Base-by-base conservation (phyloP, 176 grass and related monocot genomes). In the Luzula sylvatica region DNA sequence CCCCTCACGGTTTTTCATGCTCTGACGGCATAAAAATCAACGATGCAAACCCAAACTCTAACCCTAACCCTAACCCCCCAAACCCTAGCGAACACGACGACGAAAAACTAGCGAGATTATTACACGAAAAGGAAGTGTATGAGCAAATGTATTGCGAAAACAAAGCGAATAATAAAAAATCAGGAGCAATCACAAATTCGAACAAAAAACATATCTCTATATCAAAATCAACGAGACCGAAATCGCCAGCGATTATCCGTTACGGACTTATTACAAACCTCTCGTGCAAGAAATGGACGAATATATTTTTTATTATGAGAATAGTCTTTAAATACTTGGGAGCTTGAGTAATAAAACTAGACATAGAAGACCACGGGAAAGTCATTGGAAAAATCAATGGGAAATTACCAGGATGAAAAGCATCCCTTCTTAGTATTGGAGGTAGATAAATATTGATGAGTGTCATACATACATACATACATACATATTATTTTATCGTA, bases 191-290 rank as follows among this genome's bases (percentile, higher is more conserved):
- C 5, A 35, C 30, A 35, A 49, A 21, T 49, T 55, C 49, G 56
- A 75, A 56, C 27, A 78, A 9, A 53, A 81, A 58, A 88, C 77
- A 51, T 71, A 82, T 51, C 26, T 83, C 26, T 88, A 88, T n/a
- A n/a, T n/a, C n/a, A n/a, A n/a, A n/a, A n/a, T n/a, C n/a, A n/a
- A n/a, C n/a, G n/a, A n/a, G n/a, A n/a, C n/a, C n/a, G n/a, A n/a
- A n/a, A n/a, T n/a, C n/a, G n/a, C n/a, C n/a, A n/a, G n/a, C n/a
- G n/a, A n/a, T n/a, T n/a, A n/a, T n/a, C n/a, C n/a, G n/a, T n/a
- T n/a, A n/a, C n/a, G n/a, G n/a, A n/a, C n/a, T n/a, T 89, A 83
- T 53, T 89, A 89, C 58, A 79, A 65, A 65, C 63, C 86, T 45
- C 65, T 23, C 3, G 47, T 25, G 21, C 11, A 66, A 61, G 79